Percentiles rank a stretch among this genome's conserved stretches.
Evolutionary conservation across 2,329 filamentous ascomycete species (phyloP).

Genomic region (Aspergillus ustus): DNA sequence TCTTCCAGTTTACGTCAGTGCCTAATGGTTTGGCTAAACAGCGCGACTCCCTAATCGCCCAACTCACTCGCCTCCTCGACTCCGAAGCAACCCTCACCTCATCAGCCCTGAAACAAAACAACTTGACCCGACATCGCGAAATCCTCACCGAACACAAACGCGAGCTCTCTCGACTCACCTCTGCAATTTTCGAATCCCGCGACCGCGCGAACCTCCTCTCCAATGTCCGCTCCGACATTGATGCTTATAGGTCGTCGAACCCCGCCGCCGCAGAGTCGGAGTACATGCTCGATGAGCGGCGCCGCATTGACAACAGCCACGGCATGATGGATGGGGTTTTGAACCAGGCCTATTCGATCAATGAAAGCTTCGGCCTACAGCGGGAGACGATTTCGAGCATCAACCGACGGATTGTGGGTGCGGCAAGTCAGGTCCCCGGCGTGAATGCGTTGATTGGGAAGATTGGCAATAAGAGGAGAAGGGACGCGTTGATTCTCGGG

Average conservation of each 20-base stretch:
- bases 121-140: conserved; percentile 87
- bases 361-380: conserved; percentile 87
- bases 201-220: conserved; percentile 88
- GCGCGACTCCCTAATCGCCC: conserved; percentile 79
- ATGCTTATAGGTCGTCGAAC: conserved; percentile 82
- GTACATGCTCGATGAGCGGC: conserved; percentile 93
- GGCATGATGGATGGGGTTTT: conserved; percentile 87
- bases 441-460: conserved; percentile 89
- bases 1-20: background rate
- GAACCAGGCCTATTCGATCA: conserved; percentile 94
- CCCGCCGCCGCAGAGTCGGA: conserved; percentile 85
- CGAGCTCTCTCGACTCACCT: conserved; percentile 76
- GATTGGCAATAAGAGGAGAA: conserved; percentile 92
- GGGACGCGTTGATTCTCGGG: conserved; percentile 92
- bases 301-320: conserved; percentile 85
- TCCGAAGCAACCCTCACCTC: conserved; percentile 85
- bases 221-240: conserved; percentile 89
- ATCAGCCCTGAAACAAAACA: conserved; percentile 96
- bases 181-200: conserved; percentile 75
- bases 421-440: conserved; percentile 88
- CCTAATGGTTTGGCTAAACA: conserved; percentile 42
- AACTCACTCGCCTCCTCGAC: conserved; percentile 87
- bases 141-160: conserved; percentile 84
- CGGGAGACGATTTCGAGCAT: conserved; percentile 86
- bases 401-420: conserved; percentile 85